Conservation (phyloP, 371 early-diverging fungal species). For the Mucor velutinosus region DNA sequence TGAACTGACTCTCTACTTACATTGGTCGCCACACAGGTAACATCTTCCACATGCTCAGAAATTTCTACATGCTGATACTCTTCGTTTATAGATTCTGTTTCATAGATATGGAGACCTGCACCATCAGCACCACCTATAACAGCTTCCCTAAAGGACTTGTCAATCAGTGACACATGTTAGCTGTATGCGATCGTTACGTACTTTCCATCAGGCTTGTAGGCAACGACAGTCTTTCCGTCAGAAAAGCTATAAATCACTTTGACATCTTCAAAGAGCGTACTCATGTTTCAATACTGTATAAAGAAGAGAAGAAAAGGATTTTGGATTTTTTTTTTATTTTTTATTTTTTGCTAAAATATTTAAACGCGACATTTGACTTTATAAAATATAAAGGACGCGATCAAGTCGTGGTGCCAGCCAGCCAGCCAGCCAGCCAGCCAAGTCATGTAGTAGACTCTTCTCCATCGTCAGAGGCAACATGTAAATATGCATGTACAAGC, state of each 20-base stretch:
- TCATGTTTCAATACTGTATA: not conserved
- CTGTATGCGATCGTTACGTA: not conserved
- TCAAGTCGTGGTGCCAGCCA: too few species aligned
- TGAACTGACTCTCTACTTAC: constrained; percentile 1
- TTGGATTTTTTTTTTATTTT: not conserved
- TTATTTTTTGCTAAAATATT: not conserved
- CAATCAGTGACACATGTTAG: not conserved
- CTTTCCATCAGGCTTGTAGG: constrained; percentile 6
- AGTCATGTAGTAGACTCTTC: too few species aligned
- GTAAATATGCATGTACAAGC: too few species aligned
- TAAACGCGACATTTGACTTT: not conserved
- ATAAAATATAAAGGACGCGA: not conserved
- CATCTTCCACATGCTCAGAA: constrained; percentile 19
- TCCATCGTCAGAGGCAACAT: too few species aligned
- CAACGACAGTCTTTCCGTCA: not conserved
- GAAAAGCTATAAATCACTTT: not conserved
- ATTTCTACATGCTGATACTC: constrained; percentile 12
- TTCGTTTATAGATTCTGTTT: constrained; percentile 14
- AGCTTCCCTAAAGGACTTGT: constrained; percentile 10
- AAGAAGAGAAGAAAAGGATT: not conserved
- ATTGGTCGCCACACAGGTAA: constrained; percentile 20
- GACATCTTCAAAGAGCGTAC: not conserved
- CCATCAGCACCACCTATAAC: constrained; percentile 22
- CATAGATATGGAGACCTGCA: constrained; percentile 19
- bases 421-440: too few species aligned